Base-by-base conservation (phyloP, 2,329 filamentous ascomycete species). In the Raffaelea arxii region DNA sequence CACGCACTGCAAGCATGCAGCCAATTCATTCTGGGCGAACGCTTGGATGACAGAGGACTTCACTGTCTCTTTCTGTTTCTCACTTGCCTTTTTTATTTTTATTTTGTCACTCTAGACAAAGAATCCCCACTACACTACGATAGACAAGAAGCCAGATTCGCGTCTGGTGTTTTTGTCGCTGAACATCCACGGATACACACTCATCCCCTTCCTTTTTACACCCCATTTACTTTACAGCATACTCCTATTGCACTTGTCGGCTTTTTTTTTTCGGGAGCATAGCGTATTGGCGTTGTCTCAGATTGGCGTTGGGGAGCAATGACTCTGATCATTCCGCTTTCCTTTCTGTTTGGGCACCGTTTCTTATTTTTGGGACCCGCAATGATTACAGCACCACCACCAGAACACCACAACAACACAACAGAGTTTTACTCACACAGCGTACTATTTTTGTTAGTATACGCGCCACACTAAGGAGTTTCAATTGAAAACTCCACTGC, bases 1-100 rank as follows among this genome's bases (percentile, higher is more conserved):
- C 65, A 40, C 63, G 65, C 48, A 59, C 64, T 27, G 51, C 63
- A 24, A 65, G 57, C 37, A 57, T 71, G 35, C 72, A 72, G 54
- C 65, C 72, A 25, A 72, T 79, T 32, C 71, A 74, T 51, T 76
- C 69, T 53, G 73, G 73, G 36, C 70, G 73, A 42, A 70, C 70
- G 3, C 59, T 77, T 48, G 72, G 71, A 30, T 77, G 59, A 41
- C 22, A 22, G 27, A 43, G 6, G 30, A 19, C 39, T 42, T 44
- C 12, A 25, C 22, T 43, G 35, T 36, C 36, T 46, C 11, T 27
- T 43, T 43, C 40, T 40, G 21, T 36, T 42, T 24, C 37, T 25
- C 27, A n/a, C n/a, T 18, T 36, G 27, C 16, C 35, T 40, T 36
- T 21, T 35, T 23, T 35, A 14, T 19, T 23, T 6, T 32, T 25